Percentiles rank a stretch among this genome's conserved stretches.
Evolutionary conservation across 1,139 yeast species (phyloP).

Genomic region (Sugiyamaella castrensis): DNA sequence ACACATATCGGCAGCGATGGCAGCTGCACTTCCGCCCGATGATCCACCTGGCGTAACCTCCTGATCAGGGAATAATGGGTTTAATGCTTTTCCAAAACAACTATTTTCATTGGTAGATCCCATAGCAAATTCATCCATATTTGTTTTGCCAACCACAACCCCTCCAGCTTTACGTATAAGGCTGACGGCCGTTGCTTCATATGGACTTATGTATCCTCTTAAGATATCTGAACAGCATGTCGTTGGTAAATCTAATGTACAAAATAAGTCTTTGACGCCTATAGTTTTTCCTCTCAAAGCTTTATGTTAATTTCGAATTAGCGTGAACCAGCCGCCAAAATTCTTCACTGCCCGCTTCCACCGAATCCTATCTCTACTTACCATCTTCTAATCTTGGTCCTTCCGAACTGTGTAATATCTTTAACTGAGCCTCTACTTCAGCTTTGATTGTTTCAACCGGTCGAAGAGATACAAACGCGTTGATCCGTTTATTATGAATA

Average conservation of each 20-base stretch:
- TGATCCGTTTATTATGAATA: conserved; percentile 31
- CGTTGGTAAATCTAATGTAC: conserved; percentile 60
- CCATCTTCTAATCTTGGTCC: no score
- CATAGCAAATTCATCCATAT: conserved; percentile 98
- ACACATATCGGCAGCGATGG: conserved; percentile 68
- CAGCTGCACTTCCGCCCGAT: conserved; percentile 94
- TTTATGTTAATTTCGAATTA: conserved; percentile 9
- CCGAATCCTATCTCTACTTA: background rate
- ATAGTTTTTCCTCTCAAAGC: conserved; percentile 34
- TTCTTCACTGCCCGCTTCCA: background rate
- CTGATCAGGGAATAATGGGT: conserved; percentile 50
- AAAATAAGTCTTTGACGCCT: conserved; percentile 77
- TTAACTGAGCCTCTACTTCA: conserved; percentile 15
- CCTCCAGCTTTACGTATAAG: conserved; percentile 54
- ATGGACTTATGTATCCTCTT: conserved; percentile 63
- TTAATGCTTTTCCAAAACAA: conserved; percentile 52
- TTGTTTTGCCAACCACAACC: conserved; percentile 73
- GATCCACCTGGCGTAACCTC: conserved; percentile 76
- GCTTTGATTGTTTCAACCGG: conserved; percentile 18
- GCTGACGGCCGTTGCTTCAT: conserved; percentile 68
- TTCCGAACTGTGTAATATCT: background rate
- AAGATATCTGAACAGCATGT: conserved; percentile 69
- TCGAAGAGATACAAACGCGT: conserved; percentile 36
- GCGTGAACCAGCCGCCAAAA: background rate
- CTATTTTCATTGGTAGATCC: conserved; percentile 60